These are phyloP conservation scores for Phyllosticta citriasiana DNA, from an alignment of 2,329 filamentous ascomycete genomes.

Conservation along the genomic window DNA sequence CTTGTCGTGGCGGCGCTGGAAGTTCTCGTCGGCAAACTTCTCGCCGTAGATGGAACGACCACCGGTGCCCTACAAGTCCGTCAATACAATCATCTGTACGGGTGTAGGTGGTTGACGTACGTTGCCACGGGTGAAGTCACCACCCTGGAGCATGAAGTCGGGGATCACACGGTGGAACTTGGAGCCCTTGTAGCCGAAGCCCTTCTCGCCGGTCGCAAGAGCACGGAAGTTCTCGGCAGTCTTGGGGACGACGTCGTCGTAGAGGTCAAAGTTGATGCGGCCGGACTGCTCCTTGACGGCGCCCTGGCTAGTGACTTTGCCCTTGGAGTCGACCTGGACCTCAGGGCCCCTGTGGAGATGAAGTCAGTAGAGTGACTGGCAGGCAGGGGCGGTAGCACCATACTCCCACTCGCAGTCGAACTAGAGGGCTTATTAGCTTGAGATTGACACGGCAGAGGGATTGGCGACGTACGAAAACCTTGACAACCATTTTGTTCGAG, in stretches of 20 bases:
- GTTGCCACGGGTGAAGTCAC: constrained; percentile 88
- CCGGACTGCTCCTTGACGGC: constrained; percentile 58
- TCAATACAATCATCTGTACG: constrained; percentile 2
- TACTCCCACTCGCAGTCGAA: constrained; percentile 22
- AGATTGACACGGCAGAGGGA: constrained; percentile 25
- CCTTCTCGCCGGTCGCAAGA: constrained; percentile 72
- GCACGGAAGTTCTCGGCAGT: constrained; percentile 77
- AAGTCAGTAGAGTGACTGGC: constrained; percentile 1
- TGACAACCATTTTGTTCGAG: constrained; percentile 63
- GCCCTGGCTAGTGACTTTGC: constrained; percentile 39
- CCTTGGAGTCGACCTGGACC: constrained; percentile 49
- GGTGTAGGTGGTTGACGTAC: constrained; percentile 43
- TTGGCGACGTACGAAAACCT: constrained; percentile 48
- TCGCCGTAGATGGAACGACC: constrained; percentile 92
- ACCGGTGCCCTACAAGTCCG: constrained; percentile 60
- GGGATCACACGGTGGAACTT: constrained; percentile 90
- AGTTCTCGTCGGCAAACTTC: constrained; percentile 93
- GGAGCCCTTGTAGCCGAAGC: constrained; percentile 73
- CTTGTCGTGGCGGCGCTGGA: constrained; percentile 60
- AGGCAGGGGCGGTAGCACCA: constrained; percentile 1
- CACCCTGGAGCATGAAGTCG: constrained; percentile 90
- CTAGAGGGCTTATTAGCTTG: neutral
- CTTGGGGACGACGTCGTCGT: constrained; percentile 76
- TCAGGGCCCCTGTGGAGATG: constrained; percentile 57
- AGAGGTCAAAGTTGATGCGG: constrained; percentile 85